Base-by-base conservation (phyloP, 495 filamentous ascomycete species). In the Aspergillus leporis region DNA sequence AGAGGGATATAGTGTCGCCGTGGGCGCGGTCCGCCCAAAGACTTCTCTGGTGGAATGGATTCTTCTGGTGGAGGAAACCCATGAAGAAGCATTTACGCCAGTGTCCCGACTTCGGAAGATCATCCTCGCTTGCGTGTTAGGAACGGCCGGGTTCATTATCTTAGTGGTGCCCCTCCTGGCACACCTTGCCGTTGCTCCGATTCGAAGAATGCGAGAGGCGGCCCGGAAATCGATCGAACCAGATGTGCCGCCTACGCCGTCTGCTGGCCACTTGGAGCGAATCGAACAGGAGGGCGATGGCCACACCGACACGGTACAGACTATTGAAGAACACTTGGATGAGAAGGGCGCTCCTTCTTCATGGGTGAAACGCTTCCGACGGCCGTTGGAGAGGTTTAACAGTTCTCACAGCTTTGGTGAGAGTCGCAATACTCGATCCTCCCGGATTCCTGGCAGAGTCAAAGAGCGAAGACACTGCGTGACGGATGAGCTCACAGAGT, bases 401-500 rank as follows among this genome's bases (percentile, higher is more conserved):
- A 62, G 59, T 32, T 40, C 63, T 0, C 28, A 34, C 22, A 60
- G 50, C 41, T 7, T 47, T 23, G 43, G 43, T 10, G 21, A 47
- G 8, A 1, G 57, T 6, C 7, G 12, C 21, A 38, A 51, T 16
- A 8, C 32, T 18, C 58, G 52, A 1, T 38, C 76, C 6, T 96
- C 95, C 73, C 89, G 90, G 51, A 95, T 96, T 41, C 92, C 92
- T 0, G 85, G 82, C 8, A 90, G 87, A 70, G 93, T 97, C 4
- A 84, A 85, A 48, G 87, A 90, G 56, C 77, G 85, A 12, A 90
- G 87, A 51, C 87, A 92, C 61, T 73, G 84, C 23, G 78, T 97
- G 34, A 89, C 90, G 10, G 92, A 97, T 67, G 92, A 97, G 66
- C 76, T 97, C 13, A 93, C 91, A 0, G 92, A 96, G 63, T 78